A percentile compares a stretch with the other conserved stretches of the same genome.
Conservation (phyloP, 208 protist species). For the Crithidia acanthocephali region DNA sequence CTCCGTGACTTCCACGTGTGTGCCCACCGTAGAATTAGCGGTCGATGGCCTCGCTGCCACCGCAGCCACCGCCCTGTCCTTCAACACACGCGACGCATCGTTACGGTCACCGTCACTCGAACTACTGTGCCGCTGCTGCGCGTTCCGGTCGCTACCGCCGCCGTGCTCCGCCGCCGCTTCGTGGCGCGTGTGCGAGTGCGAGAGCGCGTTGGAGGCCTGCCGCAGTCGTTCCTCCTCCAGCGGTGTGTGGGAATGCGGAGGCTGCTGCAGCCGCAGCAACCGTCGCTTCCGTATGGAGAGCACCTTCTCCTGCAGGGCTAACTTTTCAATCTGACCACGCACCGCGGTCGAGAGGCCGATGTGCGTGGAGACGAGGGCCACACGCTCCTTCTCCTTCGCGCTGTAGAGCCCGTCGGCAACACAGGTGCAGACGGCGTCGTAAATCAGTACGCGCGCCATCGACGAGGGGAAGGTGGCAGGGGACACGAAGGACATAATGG, state of each 20-base stretch:
- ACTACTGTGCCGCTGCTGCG: background rate
- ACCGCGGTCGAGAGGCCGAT: slow-evolving; percentile 64
- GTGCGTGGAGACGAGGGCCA: slow-evolving; percentile 60
- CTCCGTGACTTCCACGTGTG: slow-evolving; percentile 2
- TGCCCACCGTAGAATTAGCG: background rate
- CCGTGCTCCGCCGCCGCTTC: background rate
- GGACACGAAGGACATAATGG: slow-evolving; percentile 52
- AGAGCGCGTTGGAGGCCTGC: slow-evolving; percentile 1
- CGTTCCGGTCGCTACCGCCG: background rate
- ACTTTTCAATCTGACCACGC: slow-evolving; percentile 67
- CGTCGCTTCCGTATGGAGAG: slow-evolving; percentile 59
- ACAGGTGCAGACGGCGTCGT: slow-evolving; percentile 72
- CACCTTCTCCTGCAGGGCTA: slow-evolving; percentile 61
- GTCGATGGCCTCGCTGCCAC: background rate
- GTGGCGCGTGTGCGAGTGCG: background rate
- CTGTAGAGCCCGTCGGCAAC: slow-evolving; percentile 62
- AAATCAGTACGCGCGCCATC: slow-evolving; percentile 61
- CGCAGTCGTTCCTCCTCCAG: slow-evolving; percentile 5
- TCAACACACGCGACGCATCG: background rate
- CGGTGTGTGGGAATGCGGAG: background rate
- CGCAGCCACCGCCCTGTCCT: background rate
- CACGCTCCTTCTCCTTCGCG: slow-evolving; percentile 49
- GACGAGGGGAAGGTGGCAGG: slow-evolving; percentile 47
- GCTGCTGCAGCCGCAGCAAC: slow-evolving; percentile 37
- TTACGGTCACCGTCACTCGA: background rate